Percentiles rank a stretch among this genome's conserved stretches.
Conservation (phyloP, 2,329 filamentous ascomycete genomes). For the Teratosphaeria destructans region DNA sequence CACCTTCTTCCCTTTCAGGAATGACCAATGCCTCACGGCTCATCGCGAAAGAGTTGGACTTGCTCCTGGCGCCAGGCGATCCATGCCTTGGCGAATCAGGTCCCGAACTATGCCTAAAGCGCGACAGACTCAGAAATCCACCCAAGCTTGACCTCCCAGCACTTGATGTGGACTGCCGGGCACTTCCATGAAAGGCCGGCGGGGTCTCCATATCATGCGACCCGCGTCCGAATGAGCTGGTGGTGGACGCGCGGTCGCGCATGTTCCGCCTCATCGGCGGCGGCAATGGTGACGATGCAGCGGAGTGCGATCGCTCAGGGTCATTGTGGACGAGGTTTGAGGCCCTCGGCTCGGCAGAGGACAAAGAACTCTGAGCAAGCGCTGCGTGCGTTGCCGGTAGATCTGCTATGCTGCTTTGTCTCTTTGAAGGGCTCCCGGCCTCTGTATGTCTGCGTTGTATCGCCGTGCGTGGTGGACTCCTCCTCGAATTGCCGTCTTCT, state of each 20-base stretch:
- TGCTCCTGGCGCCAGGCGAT: slow-evolving; percentile 65
- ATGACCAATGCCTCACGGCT: slow-evolving; percentile 59
- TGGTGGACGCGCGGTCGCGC: slow-evolving; percentile 75
- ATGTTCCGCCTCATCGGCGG: slow-evolving; percentile 49
- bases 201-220: slow-evolving; percentile 63
- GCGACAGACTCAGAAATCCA: slow-evolving; percentile 67
- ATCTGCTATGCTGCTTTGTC: slow-evolving; percentile 9
- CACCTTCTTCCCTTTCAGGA: slow-evolving; percentile 73
- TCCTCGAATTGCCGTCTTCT: background rate
- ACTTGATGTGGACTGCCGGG: slow-evolving; percentile 70
- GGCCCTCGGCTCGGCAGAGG: slow-evolving; percentile 35
- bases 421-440: slow-evolving; percentile 11
- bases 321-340: slow-evolving; percentile 46
- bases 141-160: slow-evolving; percentile 85
- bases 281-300: slow-evolving; percentile 45
- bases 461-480: slow-evolving; percentile 10
- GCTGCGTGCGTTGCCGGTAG: slow-evolving; percentile 42
- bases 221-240: slow-evolving; percentile 68
- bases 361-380: slow-evolving; percentile 36
- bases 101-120: slow-evolving; percentile 75
- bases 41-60: slow-evolving; percentile 73
- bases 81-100: slow-evolving; percentile 55
- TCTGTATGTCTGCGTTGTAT: slow-evolving; percentile 20
- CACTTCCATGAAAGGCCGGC: slow-evolving; percentile 42
- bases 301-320: slow-evolving; percentile 57